Base-by-base conservation (phyloP, 257 asterid genomes). In the Solanum paucissectum region DNA sequence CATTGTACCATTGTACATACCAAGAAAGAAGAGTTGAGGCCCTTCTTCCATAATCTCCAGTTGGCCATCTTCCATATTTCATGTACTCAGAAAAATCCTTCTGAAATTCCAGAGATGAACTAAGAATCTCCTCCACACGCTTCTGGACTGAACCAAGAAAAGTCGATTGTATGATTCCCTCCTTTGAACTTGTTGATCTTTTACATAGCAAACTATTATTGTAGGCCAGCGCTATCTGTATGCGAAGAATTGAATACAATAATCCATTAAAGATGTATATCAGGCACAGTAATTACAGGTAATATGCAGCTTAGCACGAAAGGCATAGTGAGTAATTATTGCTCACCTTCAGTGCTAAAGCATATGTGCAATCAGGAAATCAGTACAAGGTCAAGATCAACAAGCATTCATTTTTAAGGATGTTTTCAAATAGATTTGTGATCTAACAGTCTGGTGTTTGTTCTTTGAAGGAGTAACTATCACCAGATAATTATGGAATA, bases 201-300 rank as follows among this genome's bases (percentile, higher is more conserved):
- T 98, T 94, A 38, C 87, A 91, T 25, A 93, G 88, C 87, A 96
- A 91, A 89, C 96, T 98, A 90, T 95, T 98, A 60, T 88, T 91
- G 87, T 95, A 97, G 86, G 99, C 98, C 76, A 95, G 91, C 42
- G 99, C 98, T 90, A 95, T 92, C 99, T 97, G 95, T 37, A 81
- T 21, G 29, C 25, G 76, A 49, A 81, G 68, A 46, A 46, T 46
- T 38, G 42, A 81, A 46, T 81, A 81, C 42, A 32, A 18, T 49
- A 81, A 29, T 46, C 68, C n/a, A 81, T 44, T 27, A 81, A 16
- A 29, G 68, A 81, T 46, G 38, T 18, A 16, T 81, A 81, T 16
- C 29, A 16, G 34, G 40, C 27, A 79, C 25, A 46, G 1, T 32
- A 27, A 46, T 46, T 46, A 81, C 58, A 81, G 42, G 68, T 81